Percentiles rank a stretch among this genome's conserved stretches.
These are phyloP conservation scores for Hypomontagnella submonticulosa DNA, from an alignment of 495 filamentous ascomycete species.

Conservation along the genomic window DNA sequence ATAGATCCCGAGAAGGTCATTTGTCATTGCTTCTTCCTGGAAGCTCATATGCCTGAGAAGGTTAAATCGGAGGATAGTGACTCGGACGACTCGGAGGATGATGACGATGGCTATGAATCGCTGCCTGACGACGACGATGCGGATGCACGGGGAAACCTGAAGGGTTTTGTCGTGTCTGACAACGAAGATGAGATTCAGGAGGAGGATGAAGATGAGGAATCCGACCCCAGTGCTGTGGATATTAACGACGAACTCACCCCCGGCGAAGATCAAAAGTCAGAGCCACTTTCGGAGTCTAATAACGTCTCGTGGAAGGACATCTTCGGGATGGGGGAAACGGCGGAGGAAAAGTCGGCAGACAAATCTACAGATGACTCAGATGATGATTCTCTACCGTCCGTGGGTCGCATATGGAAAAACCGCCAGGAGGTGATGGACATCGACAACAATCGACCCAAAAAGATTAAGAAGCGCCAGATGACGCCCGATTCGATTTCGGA, in stretches of 20 bases:
- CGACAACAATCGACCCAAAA: background rate
- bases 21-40: conserved; percentile 77
- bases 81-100: conserved; percentile 45
- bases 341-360: conserved; percentile 3
- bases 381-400: conserved; percentile 17
- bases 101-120: conserved; percentile 47
- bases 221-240: conserved; percentile 33
- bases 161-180: conserved; percentile 67
- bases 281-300: background rate
- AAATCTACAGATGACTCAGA: conserved; percentile 25
- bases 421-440: conserved; percentile 1
- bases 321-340: conserved; percentile 3
- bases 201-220: conserved; percentile 2
- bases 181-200: conserved; percentile 49
- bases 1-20: conserved; percentile 76
- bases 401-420: conserved; percentile 13
- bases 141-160: conserved; percentile 60
- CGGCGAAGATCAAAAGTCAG: background rate
- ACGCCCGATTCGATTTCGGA: conserved; percentile 11
- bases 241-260: conserved; percentile 40
- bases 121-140: conserved; percentile 53
- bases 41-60: conserved; percentile 71
- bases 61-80: conserved; percentile 42
- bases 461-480: conserved; percentile 15
- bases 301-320: conserved; percentile 8